Conservation (phyloP, 805 yeast genomes). For the Yarrowia divulgata region DNA sequence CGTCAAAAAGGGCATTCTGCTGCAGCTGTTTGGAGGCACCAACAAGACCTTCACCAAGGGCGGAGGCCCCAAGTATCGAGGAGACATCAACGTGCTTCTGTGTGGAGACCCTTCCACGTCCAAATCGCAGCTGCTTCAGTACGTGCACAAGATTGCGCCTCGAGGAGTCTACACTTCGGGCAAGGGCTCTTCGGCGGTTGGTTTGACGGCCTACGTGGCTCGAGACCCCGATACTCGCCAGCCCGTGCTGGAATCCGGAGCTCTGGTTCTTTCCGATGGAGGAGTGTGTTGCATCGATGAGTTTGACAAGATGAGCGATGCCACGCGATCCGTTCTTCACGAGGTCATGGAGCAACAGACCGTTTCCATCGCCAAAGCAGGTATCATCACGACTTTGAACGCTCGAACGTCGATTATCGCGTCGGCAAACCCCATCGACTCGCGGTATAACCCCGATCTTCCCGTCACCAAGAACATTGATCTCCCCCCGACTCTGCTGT, state of each 20-base stretch:
- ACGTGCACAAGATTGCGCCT: slow-evolving; percentile 97
- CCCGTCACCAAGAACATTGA: slow-evolving; percentile 97
- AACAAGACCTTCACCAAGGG: slow-evolving; percentile 88
- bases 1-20: slow-evolving; percentile 90
- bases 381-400: slow-evolving; percentile 94
- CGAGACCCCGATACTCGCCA: slow-evolving; percentile 94
- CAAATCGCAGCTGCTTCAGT: slow-evolving; percentile 91
- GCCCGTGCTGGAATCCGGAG: slow-evolving; percentile 93
- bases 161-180: slow-evolving; percentile 98
- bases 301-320: slow-evolving; percentile 95
- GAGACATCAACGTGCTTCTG: slow-evolving; percentile 87
- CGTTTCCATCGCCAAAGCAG: slow-evolving; percentile 97
- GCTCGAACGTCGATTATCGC: slow-evolving; percentile 97
- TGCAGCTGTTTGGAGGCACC: slow-evolving; percentile 95
- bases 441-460: slow-evolving; percentile 90
- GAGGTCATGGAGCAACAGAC: slow-evolving; percentile 99
- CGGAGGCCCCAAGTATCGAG: slow-evolving; percentile 83
- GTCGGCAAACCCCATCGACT: slow-evolving; percentile 95
- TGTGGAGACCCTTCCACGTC: slow-evolving; percentile 99
- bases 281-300: slow-evolving; percentile 99
- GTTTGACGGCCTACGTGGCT: slow-evolving; percentile 96
- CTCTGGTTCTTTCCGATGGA: slow-evolving; percentile 93
- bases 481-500: slow-evolving; percentile 92
- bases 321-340: slow-evolving; percentile 92
- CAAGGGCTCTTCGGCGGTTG: slow-evolving; percentile 98